phyloP scores from a whole-genome alignment of 2,329 filamentous ascomycete genomes.

The Cordyceps cateniannulata region DNA sequence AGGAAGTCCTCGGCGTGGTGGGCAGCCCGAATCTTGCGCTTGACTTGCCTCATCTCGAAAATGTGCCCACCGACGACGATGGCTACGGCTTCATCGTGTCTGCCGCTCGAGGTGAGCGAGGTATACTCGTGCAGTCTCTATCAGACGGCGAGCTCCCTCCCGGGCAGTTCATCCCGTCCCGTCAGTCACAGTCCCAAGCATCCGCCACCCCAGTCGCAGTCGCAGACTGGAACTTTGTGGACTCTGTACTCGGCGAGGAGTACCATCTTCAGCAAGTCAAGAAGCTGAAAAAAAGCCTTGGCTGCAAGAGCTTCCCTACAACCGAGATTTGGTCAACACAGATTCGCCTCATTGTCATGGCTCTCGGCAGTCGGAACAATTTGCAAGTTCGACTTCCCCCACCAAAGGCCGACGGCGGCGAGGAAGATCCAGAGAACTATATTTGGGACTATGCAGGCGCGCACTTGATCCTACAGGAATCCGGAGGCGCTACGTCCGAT shows the following conservation, averaged over 20 bases:
- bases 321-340: conserved; percentile 11
- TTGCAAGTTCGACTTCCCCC: not conserved
- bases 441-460: conserved; percentile 7
- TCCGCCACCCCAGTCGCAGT: not conserved
- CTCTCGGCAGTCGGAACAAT: not conserved
- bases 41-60: conserved; percentile 8
- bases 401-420: not conserved
- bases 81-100: conserved; percentile 4
- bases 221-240: not conserved
- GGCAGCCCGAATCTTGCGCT: conserved; percentile 33
- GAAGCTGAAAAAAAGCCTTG: not conserved
- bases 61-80: not conserved
- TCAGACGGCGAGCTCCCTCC: not conserved
- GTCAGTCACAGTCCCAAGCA: not conserved
- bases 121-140: not conserved
- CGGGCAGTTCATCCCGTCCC: not conserved
- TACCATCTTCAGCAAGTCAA: not conserved
- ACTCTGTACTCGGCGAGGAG: not conserved
- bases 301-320: not conserved
- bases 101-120: not conserved
- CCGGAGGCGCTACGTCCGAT: not conserved
- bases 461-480: not conserved
- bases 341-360: not conserved
- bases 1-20: conserved; percentile 37
- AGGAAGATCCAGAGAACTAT: not conserved